phyloP scores from a whole-genome alignment of 371 early-diverging fungal genomes.

The Mortierella sp. region DNA sequence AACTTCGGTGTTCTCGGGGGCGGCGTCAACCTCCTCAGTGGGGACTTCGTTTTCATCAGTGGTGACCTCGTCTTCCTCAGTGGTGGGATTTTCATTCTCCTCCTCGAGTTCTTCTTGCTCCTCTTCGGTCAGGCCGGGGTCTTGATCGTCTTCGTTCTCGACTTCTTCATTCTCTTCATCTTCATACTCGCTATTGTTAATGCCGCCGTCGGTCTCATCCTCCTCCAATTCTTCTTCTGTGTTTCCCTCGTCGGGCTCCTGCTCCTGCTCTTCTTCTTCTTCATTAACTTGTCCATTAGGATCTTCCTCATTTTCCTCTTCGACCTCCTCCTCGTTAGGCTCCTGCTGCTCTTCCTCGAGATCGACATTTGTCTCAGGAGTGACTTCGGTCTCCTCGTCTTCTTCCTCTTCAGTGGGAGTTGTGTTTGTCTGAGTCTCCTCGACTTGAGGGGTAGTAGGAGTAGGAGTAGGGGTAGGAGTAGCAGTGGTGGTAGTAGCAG shows the following conservation, averaged over 20 bases:
- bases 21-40: neutral
- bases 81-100: neutral
- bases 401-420: neutral
- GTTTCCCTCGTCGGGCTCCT: too few relatives aligned
- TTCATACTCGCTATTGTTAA: conserved; percentile 7
- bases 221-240: neutral
- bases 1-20: neutral
- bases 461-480: too few relatives aligned
- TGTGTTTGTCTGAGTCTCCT: neutral
- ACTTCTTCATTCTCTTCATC: conserved; percentile 20
- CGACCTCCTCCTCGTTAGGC: neutral
- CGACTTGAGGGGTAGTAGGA: neutral
- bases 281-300: neutral
- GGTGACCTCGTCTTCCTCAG: neutral
- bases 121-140: conserved; percentile 10
- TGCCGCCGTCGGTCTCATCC: neutral
- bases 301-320: neutral
- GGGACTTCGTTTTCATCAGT: too few relatives aligned
- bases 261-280: too few relatives aligned
- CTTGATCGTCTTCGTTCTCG: conserved; percentile 11
- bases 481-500: conserved; percentile 7
- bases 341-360: too few relatives aligned
- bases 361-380: neutral
- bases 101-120: conserved; percentile 6
- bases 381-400: neutral